Evolutionary conservation across 2,329 filamentous ascomycete species (phyloP), one percentile per base, ranked within the genome.

Genomic region (Trichothecium sympodiale): DNA sequence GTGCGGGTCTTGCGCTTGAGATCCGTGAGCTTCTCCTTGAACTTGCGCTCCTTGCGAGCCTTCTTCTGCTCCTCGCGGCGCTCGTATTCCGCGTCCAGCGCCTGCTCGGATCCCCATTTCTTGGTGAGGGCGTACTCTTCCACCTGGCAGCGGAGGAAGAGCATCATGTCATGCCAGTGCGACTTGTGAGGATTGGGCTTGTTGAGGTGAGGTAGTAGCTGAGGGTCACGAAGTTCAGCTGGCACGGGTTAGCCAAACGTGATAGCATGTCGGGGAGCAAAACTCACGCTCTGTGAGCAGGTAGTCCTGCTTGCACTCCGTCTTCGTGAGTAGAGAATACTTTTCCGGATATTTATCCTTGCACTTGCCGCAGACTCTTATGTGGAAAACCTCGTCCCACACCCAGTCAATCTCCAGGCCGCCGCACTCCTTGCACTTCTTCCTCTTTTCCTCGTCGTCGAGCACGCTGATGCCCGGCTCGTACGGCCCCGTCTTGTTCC

Each of bases 111-210:
- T 0, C 91, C 91, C 91, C 91, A 98, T 62, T 95, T 95, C 44
- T 76, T 77, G 2, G 71, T 76, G 48, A 96, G 80, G 0, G 89
- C 91, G 53, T 95, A 95, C 38, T 87, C 86, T 53, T 98, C 91
- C 3, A 98, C 84, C 53, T 98, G 91, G 41, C 77, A 93, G 1
- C 91, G 81, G 16, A 98, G 67, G 54, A 91, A 98, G 3, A 98
- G 72, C 80, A 94, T 94, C 91, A 98, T 98, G 64, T 94, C 86
- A 57, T 95, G 87, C 85, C 87, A 98, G 39, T 88, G 87, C 0
- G 83, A 78, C 56, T 95, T 95, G 61, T 95, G 91, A 1, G 91
- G 91, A 49, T 98, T 98, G 2, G 91, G 89, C 25, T 80, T 80
- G 36, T 83, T 82, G 8, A 98, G 69, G 55, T 93, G 88, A 0